A percentile compares a stretch with the other conserved stretches of the same genome.
These are phyloP conservation scores for Silybum marianum DNA, from an alignment of 129 eudicot genomes.

Conservation along the genomic window DNA sequence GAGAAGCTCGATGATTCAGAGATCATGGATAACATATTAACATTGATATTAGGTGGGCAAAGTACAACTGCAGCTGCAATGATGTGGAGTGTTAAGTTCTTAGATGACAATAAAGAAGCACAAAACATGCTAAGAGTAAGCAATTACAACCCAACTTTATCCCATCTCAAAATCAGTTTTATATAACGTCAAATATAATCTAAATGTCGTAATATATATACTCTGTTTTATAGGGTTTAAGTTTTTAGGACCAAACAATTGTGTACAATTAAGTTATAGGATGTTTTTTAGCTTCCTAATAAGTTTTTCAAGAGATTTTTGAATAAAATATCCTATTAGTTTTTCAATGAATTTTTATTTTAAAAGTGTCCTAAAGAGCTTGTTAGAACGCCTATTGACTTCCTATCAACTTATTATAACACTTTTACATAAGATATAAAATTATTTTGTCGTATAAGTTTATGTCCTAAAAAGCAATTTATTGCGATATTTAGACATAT, in stretches of 20 bases:
- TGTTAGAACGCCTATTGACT: background rate
- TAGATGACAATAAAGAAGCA: constrained; percentile 46
- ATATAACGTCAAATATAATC: background rate
- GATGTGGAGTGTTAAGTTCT: constrained; percentile 71
- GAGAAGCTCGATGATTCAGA: constrained; percentile 60
- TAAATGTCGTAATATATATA: background rate
- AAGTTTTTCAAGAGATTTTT: too few species aligned
- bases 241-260: background rate
- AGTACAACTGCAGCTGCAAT: constrained; percentile 68
- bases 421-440: too few species aligned
- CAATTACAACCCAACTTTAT: background rate
- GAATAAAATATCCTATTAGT: too few species aligned
- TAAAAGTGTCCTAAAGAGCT: background rate
- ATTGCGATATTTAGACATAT: background rate
- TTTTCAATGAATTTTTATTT: too few species aligned
- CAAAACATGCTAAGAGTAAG: constrained; percentile 56
- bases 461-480: background rate
- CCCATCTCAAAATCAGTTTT: background rate
- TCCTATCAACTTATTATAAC: background rate
- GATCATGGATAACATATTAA: constrained; percentile 58
- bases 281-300: too few species aligned
- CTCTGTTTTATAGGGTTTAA: background rate
- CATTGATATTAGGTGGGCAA: constrained; percentile 56
- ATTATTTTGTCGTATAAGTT: background rate
- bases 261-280: too few species aligned